These are phyloP conservation scores for Rhizopogon vinicolor DNA, from an alignment of 768 basidiomycete species.

Conservation along the genomic window DNA sequence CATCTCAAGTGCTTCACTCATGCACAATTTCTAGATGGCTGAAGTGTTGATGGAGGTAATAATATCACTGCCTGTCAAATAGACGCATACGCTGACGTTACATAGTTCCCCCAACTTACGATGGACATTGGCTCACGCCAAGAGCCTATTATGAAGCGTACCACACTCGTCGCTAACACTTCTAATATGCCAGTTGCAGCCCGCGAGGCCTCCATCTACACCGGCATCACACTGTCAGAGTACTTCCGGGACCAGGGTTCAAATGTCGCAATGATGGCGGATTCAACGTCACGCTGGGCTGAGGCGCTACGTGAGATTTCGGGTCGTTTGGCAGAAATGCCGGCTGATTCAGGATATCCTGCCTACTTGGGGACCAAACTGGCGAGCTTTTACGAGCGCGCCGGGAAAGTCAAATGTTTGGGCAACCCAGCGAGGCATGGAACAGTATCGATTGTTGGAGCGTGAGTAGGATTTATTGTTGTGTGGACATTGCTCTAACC, in stretches of 20 bases:
- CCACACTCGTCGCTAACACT: slow-evolving; percentile 96
- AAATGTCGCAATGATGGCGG: slow-evolving; percentile 99
- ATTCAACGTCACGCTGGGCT: slow-evolving; percentile 98
- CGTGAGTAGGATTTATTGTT: slow-evolving; percentile 54
- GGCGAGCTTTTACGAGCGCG: slow-evolving; percentile 97
- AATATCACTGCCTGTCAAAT: background rate
- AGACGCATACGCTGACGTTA: background rate
- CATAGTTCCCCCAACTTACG: slow-evolving; percentile 81
- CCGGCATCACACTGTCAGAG: slow-evolving; percentile 97
- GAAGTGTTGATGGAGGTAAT: slow-evolving; percentile 96
- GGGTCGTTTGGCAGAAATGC: slow-evolving; percentile 99
- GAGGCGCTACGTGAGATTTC: slow-evolving; percentile 99
- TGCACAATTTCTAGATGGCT: slow-evolving; percentile 62
- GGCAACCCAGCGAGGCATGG: slow-evolving; percentile 87
- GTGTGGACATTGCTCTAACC: slow-evolving; percentile 5
- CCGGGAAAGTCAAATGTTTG: slow-evolving; percentile 90
- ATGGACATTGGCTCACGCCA: slow-evolving; percentile 90
- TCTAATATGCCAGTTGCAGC: slow-evolving; percentile 99
- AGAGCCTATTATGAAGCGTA: slow-evolving; percentile 99
- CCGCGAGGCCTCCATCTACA: slow-evolving; percentile 98
- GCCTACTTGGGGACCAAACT: slow-evolving; percentile 95
- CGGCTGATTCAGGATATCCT: slow-evolving; percentile 98
- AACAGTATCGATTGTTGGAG: slow-evolving; percentile 97
- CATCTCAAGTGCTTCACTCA: slow-evolving; percentile 39
- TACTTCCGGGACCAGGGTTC: slow-evolving; percentile 99